A percentile compares a stretch with the other conserved stretches of the same genome.
These are phyloP conservation scores for Eleusine indica DNA, from an alignment of 176 grass and related monocot species.

Conservation along the genomic window DNA sequence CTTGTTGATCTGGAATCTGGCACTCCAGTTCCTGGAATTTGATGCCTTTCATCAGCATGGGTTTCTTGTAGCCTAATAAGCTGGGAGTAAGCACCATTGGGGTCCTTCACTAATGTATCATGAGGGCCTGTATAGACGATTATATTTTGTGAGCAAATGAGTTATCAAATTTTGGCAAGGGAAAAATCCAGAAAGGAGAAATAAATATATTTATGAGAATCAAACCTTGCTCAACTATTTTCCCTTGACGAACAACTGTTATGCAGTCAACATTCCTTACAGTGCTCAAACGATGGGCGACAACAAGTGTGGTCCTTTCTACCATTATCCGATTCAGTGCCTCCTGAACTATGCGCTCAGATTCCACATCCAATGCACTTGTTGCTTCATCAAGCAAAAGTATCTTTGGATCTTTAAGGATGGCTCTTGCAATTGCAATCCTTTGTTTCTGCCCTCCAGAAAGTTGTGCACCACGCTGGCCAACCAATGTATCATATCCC, in stretches of 20 bases:
- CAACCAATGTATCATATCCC: conserved; percentile 91
- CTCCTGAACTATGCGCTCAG: conserved; percentile 82
- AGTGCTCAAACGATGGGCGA: conserved; percentile 85
- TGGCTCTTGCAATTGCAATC: conserved; percentile 89
- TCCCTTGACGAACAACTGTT: conserved; percentile 65
- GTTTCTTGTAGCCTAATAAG: conserved; percentile 69
- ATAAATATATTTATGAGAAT: conserved; percentile 9
- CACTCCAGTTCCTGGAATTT: conserved; percentile 24
- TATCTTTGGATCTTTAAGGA: conserved; percentile 83
- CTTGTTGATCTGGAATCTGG: conserved; percentile 40
- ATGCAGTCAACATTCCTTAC: conserved; percentile 80
- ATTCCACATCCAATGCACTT: conserved; percentile 87
- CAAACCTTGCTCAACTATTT: conserved; percentile 84
- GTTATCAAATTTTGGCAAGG: background rate
- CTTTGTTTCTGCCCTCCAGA: conserved; percentile 96
- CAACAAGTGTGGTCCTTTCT: conserved; percentile 69
- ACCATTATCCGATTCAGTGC: conserved; percentile 75
- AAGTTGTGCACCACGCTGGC: conserved; percentile 74
- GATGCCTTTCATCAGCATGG: conserved; percentile 31
- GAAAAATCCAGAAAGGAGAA: conserved; percentile 24
- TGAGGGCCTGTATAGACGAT: conserved; percentile 55
- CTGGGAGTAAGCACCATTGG: conserved; percentile 71
- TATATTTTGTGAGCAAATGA: conserved; percentile 22
- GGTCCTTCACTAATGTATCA: conserved; percentile 69
- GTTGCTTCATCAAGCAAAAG: conserved; percentile 93